Base-by-base conservation (phyloP, 75 land plant species). In the Azolla pinnata region DNA sequence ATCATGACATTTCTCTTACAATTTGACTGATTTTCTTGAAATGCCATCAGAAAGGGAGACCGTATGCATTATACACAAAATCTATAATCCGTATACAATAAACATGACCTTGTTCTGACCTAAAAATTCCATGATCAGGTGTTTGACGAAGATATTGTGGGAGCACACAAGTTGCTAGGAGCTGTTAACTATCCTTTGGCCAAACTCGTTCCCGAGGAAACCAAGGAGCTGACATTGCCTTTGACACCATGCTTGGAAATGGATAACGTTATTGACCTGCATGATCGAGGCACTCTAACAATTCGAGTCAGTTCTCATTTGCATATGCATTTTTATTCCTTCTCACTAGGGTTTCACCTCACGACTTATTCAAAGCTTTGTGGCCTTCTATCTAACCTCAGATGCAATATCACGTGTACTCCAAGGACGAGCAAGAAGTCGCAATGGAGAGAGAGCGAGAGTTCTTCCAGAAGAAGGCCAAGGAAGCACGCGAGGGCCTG, bases 371-470 rank as follows among this genome's bases (percentile, higher is more conserved):
- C 42, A 38, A 38, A 38, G 14, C 14, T 38, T 14, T 38, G 42
- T 7, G 42, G 7, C 7, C 42, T 14, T 38, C 14, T 38, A 7
- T 14, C 42, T 38, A 38, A 7, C 7, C 42, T 3, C 77, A 95
- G 99, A 73, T 95, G 2, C 21, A 54, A 0, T 95, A 95, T 60
- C 97, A 95, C 61, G 60, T 75, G 34, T 84, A 78, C 58, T 75
- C 29, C 62, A 81, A 77, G 63, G 97, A 95, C 54, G 97, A 95
- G 62, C 86, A 82, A 38, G 33, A 75, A 25, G 58, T 53, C 23
- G 99, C 99, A 28, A 65, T 90, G 61, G 88, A 82, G 68, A 77
- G 65, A 47, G 99, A 95, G 72, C 83, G 82, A 74, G 71, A 54
- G 51, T 28, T 81, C 23, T 56, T 95, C 5, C 92, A 81, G 31